Base-by-base conservation (phyloP, 2,329 filamentous ascomycete genomes). In the Hyphodiscus sp. region DNA sequence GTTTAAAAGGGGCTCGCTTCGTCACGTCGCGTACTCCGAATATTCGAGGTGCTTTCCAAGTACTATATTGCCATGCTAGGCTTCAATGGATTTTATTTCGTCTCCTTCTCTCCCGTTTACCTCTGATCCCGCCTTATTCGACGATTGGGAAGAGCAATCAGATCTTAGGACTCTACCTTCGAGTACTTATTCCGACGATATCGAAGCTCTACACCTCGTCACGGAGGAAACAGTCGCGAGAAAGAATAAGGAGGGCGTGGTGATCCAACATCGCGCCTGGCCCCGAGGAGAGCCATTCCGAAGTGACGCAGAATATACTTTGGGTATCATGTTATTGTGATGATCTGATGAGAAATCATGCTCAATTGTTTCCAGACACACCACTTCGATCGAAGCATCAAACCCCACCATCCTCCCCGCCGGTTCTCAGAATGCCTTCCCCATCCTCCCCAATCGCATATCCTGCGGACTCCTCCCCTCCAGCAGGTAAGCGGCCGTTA, bases 361-460 rank as follows among this genome's bases (percentile, higher is more conserved):
- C 55, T 61, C 49, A 61, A 46, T 51, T 41, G 41, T 8, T 18
- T 2, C 13, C 50, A 66, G 63, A 62, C 41, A 64, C 58, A 8
- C 62, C 64, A 30, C 29, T 61, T 19, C 56, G 56, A 52, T 52
- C 60, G 55, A 51, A 20, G 23, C 41, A 9, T 23, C 54, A 19
- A 30, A 41, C 38, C 38, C 50, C 20, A 23, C 43, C 48, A 16
- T 53, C 57, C 1, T 76, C 74, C 26, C 72, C 74, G 41, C 57
- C 59, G 41, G 53, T 18, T 20, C 26, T 55, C 55, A 73, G 62
- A 44, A 86, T 87, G 82, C 71, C 80, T 23, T 74, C 77, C 41
- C 74, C 79, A 41, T 85, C 83, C 7, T 84, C 83, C 15, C 79
- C 83, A 2, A 69, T 83, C 19, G 65, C 73, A 47, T 67, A 68